Base-by-base conservation (phyloP, 805 yeast genomes). In the Kodamaea lidongshanica region DNA sequence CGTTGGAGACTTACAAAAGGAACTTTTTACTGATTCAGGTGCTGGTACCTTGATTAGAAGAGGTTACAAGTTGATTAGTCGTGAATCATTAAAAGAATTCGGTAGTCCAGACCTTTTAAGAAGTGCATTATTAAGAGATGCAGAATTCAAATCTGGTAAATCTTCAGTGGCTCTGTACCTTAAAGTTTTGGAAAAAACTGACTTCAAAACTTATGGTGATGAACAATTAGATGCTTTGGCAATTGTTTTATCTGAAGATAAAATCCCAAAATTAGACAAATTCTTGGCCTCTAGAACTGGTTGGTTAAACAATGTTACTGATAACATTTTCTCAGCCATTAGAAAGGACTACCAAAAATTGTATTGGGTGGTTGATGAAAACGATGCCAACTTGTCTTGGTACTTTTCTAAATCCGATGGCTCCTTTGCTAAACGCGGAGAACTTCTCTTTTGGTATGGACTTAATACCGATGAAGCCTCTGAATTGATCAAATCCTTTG, bases 11-110 rank as follows among this genome's bases (percentile, higher is more conserved):
- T 72, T 92, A 50, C 97, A 92, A 64, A 92, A 89, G 57, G 99
- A 92, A 61, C 74, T 92, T 51, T 92, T 92, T 64, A 92, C 99
- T 23, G 98, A 92, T 58, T 82, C 95, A 11, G 99, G 99, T 59
- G 99, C 98, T 17, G 99, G 99, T 53, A 92, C 99, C 26, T 71
- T 92, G 66, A 87, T 92, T 48, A 82, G 98, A 72, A 79, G 98
- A 60, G 99, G 99, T 40, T 85, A 89, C 65, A 86, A 85, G 62
- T 70, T 92, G 43, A 56, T 80, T 35, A 78, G 76, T 48, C 77
- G 86, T 54, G 71, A 74, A 48, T 72, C 81, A 13, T 62, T 87
- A 32, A 59, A 66, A 21, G 89, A 83, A 39, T 82, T 88, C 54
- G 54, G 65, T 19, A 74, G 78, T 37, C 74, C 85, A n/a, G 95